Evolutionary conservation across 108 stramenopile genomes (phyloP).

Genomic region (Stephanodiscus triporus): DNA sequence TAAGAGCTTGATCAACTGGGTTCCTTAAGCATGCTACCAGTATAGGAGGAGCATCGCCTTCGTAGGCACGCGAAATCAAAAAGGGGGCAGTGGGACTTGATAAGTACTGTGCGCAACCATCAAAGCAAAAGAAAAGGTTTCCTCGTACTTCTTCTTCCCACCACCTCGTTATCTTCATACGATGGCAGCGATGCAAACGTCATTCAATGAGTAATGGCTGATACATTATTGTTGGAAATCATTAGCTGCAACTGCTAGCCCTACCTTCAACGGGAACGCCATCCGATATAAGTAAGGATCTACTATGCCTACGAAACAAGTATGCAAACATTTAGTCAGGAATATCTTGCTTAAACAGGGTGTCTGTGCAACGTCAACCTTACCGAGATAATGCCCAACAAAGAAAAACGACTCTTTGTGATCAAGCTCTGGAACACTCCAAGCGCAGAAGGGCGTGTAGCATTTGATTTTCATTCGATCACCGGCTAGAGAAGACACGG

Average conservation of each 20-base stretch:
- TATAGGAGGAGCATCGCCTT: slow-evolving; percentile 43
- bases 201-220: neutral
- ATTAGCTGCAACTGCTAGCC: neutral
- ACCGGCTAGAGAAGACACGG: neutral
- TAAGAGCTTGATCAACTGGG: slow-evolving; percentile 65
- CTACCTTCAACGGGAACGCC: slow-evolving; percentile 65
- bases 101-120: slow-evolving; percentile 75
- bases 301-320: slow-evolving; percentile 25
- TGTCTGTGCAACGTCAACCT: neutral
- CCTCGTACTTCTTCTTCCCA: slow-evolving; percentile 45
- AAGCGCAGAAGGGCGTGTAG: slow-evolving; percentile 67
- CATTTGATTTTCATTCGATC: slow-evolving; percentile 43
- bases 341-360: neutral
- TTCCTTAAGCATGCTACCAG: slow-evolving; percentile 62
- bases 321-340: neutral
- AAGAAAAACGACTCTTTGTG: slow-evolving; percentile 72
- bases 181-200: neutral
- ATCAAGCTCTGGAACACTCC: slow-evolving; percentile 67
- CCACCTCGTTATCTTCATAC: slow-evolving; percentile 48
- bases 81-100: slow-evolving; percentile 60
- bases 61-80: slow-evolving; percentile 62
- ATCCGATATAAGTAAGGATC: slow-evolving; percentile 59
- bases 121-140: slow-evolving; percentile 64
- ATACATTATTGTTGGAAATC: neutral
- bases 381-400: slow-evolving; percentile 66